These are phyloP conservation scores for Saccharomycopsis microspora DNA, from an alignment of 805 yeast species.

Conservation along the genomic window DNA sequence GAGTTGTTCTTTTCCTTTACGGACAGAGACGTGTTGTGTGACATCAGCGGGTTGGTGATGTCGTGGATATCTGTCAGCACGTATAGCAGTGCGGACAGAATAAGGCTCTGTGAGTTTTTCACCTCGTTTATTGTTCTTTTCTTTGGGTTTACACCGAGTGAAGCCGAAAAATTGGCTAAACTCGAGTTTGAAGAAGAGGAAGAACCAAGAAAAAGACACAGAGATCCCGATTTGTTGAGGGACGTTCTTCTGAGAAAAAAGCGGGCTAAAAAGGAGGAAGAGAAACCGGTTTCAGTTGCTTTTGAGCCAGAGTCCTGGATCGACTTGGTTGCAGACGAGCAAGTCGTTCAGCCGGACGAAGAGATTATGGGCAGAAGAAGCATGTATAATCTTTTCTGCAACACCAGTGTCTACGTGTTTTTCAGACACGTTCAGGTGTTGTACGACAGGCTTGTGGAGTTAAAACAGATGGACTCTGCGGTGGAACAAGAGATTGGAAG, in stretches of 20 bases:
- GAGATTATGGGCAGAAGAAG: neutral
- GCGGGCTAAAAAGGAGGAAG: constrained; percentile 13
- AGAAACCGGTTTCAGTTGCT: constrained; percentile 39
- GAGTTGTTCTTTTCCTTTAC: constrained; percentile 40
- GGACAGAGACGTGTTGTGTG: constrained; percentile 49
- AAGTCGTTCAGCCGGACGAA: constrained; percentile 19
- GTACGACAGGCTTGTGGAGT: constrained; percentile 53
- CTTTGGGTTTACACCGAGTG: constrained; percentile 32
- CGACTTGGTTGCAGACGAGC: constrained; percentile 12
- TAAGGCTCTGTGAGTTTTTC: constrained; percentile 48
- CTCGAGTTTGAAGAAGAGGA: constrained; percentile 7
- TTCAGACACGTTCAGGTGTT: constrained; percentile 60
- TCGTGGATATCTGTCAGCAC: constrained; percentile 42
- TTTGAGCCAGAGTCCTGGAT: constrained; percentile 24
- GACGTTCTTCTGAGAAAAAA: constrained; percentile 34
- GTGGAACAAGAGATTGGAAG: constrained; percentile 46
- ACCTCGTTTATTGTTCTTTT: constrained; percentile 50
- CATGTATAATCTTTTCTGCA: constrained; percentile 58
- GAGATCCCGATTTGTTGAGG: constrained; percentile 36
- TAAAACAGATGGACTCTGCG: constrained; percentile 43
- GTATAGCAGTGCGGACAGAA: constrained; percentile 58
- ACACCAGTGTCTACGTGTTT: constrained; percentile 65
- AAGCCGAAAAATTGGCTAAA: constrained; percentile 3
- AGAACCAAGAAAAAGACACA: constrained; percentile 27
- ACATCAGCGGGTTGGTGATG: constrained; percentile 45